Evolutionary conservation across 2,329 filamentous ascomycete genomes (phyloP), one percentile per base, ranked within the genome.

Genomic region (Fusarium longipes): DNA sequence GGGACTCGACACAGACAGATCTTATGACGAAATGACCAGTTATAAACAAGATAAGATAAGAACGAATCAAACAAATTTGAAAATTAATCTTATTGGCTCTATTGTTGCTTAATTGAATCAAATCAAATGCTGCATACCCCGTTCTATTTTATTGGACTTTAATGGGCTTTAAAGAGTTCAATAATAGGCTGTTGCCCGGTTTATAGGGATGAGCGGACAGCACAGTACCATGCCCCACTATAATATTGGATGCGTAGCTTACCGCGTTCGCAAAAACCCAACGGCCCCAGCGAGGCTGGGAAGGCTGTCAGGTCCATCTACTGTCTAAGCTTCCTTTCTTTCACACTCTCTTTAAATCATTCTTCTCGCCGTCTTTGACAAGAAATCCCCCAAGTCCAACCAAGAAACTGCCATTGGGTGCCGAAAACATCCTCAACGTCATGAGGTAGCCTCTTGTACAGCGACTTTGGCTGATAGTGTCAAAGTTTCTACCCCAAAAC

Each of bases 201-300:
- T 20, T 22, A n/a, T n/a, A 60, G 54, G 42, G n/a, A 48, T n/a
- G 27, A 24, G 57, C 22, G n/a, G n/a, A 22, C 33, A 67, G 33
- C 58, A 65, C 52, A 35, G 45, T 22, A 48, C n/a, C 11, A 10
- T 29, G 61, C 47, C 54, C 65, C 61, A 65, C 60, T 65, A 25
- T 35, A 63, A 44, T 35, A 11, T 44, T 35, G 27, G n/a, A 18
- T 29, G 40, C 32, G 24, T 42, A 24, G 35, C 27, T 24, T 36
- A 43, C 38, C 52, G 43, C 32, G 51, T 51, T 64, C 57, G 42
- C 47, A 53, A 54, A 64, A 64, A 63, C 53, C 58, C 35, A 29
- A 51, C 42, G 52, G 58, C 40, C 48, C 64, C 40, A 62, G 61
- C 69, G 62, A 73, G 70, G 70, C 70, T 73, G 69, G 71, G 49